Percentiles rank a stretch among this genome's conserved stretches.
Evolutionary conservation across 768 basidiomycete genomes (phyloP).

Genomic region (Suillus cothurnatus): DNA sequence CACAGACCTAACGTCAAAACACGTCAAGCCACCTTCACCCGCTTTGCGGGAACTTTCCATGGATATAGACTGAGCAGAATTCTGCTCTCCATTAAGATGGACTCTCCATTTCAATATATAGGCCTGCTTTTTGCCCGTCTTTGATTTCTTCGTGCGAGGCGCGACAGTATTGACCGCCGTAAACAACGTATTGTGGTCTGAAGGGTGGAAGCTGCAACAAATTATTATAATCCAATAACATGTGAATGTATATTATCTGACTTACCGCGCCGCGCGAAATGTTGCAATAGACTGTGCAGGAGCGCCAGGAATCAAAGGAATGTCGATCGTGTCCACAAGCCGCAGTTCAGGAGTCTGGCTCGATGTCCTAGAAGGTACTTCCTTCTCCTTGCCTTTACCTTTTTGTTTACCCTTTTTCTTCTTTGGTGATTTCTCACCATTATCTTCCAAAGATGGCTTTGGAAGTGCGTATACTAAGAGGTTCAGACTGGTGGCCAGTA

Average conservation of each 20-base stretch:
- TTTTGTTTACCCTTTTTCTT: slow-evolving; percentile 38
- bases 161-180: slow-evolving; percentile 72
- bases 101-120: slow-evolving; percentile 78
- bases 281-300: slow-evolving; percentile 44
- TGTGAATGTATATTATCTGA: neutral
- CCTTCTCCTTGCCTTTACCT: slow-evolving; percentile 43
- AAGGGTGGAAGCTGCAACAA: slow-evolving; percentile 56
- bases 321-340: slow-evolving; percentile 52
- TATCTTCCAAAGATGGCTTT: slow-evolving; percentile 13
- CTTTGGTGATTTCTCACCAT: slow-evolving; percentile 21
- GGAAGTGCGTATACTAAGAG: slow-evolving; percentile 67
- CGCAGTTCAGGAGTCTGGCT: slow-evolving; percentile 32
- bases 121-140: slow-evolving; percentile 56
- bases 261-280: slow-evolving; percentile 67
- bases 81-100: slow-evolving; percentile 54
- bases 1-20: slow-evolving; percentile 82
- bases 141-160: slow-evolving; percentile 57
- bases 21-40: slow-evolving; percentile 79
- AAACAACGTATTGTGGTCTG: slow-evolving; percentile 55
- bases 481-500: slow-evolving; percentile 65
- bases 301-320: slow-evolving; percentile 51
- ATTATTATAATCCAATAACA: slow-evolving; percentile 13
- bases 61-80: slow-evolving; percentile 62
- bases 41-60: slow-evolving; percentile 67
- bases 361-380: slow-evolving; percentile 35